A percentile compares a stretch with the other conserved stretches of the same genome.
These are phyloP conservation scores for Escallonia rubra DNA, from an alignment of 129 eudicot genomes.

Conservation along the genomic window DNA sequence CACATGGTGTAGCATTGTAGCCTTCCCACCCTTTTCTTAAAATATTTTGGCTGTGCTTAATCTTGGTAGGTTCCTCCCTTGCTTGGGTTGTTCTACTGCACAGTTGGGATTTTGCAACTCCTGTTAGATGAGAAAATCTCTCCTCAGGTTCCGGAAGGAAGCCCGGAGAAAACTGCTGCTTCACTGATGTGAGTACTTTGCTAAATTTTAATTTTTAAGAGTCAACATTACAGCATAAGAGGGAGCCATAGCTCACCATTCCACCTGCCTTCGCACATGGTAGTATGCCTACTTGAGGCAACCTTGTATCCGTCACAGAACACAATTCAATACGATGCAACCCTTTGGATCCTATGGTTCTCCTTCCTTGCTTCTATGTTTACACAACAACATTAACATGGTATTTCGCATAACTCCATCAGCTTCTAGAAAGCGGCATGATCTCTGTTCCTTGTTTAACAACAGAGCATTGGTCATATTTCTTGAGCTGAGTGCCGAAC, in stretches of 20 bases:
- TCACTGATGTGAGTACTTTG: slow-evolving; percentile 53
- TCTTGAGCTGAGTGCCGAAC: slow-evolving; percentile 62
- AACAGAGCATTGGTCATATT: slow-evolving; percentile 61
- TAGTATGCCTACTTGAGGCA: too few species aligned
- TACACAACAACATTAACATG: too few species aligned
- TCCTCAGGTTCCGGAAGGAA: slow-evolving; percentile 24
- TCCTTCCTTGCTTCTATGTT: too few species aligned
- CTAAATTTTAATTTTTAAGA: too few species aligned
- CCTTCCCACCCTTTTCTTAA: not conserved
- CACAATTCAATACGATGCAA: too few species aligned
- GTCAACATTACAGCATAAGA: too few species aligned
- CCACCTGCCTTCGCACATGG: too few species aligned
- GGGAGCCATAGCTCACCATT: too few species aligned
- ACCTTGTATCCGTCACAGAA: too few species aligned
- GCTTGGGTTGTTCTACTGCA: slow-evolving; percentile 75
- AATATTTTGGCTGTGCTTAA: not conserved
- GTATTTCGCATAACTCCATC: too few species aligned
- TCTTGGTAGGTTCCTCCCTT: slow-evolving; percentile 63
- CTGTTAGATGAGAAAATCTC: slow-evolving; percentile 43
- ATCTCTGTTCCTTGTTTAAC: slow-evolving; percentile 3
- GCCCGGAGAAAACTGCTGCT: slow-evolving; percentile 33
- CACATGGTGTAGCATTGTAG: not conserved
- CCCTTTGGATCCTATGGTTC: too few species aligned
- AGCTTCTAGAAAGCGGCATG: too few species aligned
- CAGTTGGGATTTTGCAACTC: slow-evolving; percentile 62